phyloP scores from a whole-genome alignment of 1,284 basidiomycete genomes.

The Inonotus hispidus region DNA sequence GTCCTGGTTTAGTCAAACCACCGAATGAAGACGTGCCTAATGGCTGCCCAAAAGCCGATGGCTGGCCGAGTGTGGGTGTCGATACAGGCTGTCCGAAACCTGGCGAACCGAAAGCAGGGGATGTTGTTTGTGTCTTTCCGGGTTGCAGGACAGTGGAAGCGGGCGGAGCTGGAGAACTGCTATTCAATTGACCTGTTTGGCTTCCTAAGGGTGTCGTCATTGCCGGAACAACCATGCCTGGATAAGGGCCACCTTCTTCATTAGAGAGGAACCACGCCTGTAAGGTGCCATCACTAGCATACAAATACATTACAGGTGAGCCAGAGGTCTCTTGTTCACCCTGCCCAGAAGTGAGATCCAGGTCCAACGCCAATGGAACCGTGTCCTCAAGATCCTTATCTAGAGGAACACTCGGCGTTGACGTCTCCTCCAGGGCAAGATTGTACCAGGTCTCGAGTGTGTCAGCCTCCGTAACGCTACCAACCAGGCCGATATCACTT shows the following conservation, averaged over 20 bases:
- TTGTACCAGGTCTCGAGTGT: slow-evolving; percentile 53
- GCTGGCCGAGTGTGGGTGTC: slow-evolving; percentile 21
- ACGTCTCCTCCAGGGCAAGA: slow-evolving; percentile 69
- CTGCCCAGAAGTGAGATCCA: slow-evolving; percentile 60
- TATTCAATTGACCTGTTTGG: slow-evolving; percentile 14
- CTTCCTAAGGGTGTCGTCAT: background rate
- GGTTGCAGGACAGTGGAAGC: no score
- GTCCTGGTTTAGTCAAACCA: slow-evolving; percentile 14
- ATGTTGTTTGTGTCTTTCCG: no score
- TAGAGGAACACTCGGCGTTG: slow-evolving; percentile 62
- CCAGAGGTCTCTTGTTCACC: slow-evolving; percentile 41
- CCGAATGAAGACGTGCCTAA: background rate
- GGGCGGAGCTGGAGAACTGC: slow-evolving; percentile 8
- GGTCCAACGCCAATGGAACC: slow-evolving; percentile 58
- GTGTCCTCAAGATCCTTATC: slow-evolving; percentile 71
- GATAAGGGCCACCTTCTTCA: slow-evolving; percentile 43
- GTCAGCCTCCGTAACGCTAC: slow-evolving; percentile 36
- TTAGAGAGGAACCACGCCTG: slow-evolving; percentile 74
- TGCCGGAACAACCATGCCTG: slow-evolving; percentile 39
- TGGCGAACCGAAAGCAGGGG: slow-evolving; percentile 23
- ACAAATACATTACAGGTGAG: slow-evolving; percentile 71
- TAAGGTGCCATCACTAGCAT: slow-evolving; percentile 77
- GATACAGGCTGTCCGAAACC: slow-evolving; percentile 8
- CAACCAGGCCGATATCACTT: slow-evolving; percentile 71
- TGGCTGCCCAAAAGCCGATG: slow-evolving; percentile 15